Evolutionary conservation across 805 yeast species (phyloP).

Genomic region (Kluyveromyces lactis): DNA sequence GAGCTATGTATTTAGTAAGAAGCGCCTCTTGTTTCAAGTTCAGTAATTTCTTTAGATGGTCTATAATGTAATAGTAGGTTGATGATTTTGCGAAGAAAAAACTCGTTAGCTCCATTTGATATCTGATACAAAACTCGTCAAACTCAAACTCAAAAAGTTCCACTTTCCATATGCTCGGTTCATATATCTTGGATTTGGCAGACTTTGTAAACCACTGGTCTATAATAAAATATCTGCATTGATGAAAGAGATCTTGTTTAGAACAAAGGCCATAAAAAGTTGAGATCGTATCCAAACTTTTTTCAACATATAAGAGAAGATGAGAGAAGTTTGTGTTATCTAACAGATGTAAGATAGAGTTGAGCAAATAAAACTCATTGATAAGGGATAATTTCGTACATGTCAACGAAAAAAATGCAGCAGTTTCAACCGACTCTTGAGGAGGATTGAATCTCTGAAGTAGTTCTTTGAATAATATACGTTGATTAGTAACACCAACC

Average conservation of each 20-base stretch:
- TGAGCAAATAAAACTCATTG: conserved; percentile 18
- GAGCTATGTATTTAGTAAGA: conserved; percentile 10
- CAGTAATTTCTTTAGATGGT: conserved; percentile 5
- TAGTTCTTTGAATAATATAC: conserved; percentile 23
- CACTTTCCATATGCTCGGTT: conserved; percentile 12
- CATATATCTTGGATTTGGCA: neutral
- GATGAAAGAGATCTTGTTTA: conserved; percentile 13
- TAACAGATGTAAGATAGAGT: conserved; percentile 12
- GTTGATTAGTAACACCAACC: conserved; percentile 22
- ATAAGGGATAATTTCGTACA: conserved; percentile 13
- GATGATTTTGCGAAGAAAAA: conserved; percentile 13
- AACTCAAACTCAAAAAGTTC: conserved; percentile 15
- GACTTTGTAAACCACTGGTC: conserved; percentile 12
- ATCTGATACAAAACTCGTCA: conserved; percentile 9
- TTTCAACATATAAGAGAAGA: conserved; percentile 14
- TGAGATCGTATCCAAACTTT: conserved; percentile 8
- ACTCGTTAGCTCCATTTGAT: conserved; percentile 15
- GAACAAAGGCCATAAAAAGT: conserved; percentile 1
- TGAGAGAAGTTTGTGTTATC: conserved; percentile 8
- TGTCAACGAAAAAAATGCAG: conserved; percentile 20
- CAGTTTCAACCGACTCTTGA: conserved; percentile 19
- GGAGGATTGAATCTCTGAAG: conserved; percentile 16
- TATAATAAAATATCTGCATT: conserved; percentile 18
- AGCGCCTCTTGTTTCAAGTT: conserved; percentile 9
- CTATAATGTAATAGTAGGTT: conserved; percentile 7